Base-by-base conservation (phyloP, 345 rosid species). In the Salix arbutifolia region DNA sequence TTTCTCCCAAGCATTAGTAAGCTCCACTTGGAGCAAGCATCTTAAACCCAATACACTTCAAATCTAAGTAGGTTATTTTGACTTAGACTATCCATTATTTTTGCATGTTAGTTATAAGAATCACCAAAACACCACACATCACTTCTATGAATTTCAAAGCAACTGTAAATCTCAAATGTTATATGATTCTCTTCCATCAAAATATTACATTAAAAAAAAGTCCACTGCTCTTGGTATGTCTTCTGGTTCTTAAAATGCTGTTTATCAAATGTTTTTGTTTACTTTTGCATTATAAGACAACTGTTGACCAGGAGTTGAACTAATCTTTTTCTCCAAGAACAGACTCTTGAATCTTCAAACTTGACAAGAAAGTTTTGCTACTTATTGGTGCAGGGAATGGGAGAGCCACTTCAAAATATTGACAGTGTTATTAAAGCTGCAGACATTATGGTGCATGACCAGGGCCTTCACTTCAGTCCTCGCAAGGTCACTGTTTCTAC, bases 401-500 rank as follows among this genome's bases (percentile, higher is more conserved):
- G 99, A 74, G 98, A 95, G 82, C 99, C 98, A 8, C 88, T 95
- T 76, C 98, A 95, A 77, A 95, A 93, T 65, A 79, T 91, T 70
- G 93, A 90, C 18, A 91, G 87, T 81, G 96, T 93, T 48, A 87
- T 93, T 37, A 90, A 88, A 88, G 98, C 98, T 68, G 88, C 96
- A 42, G 87, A 86, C 73, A 91, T 95, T 74, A 84, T 93, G 96
- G 91, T 91, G 79, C 90, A 96, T 21, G 93, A 91, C 21, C 90
- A 91, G 77, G 97, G 98, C 67, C 99, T 95, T 82, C 94, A 93
- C 81, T 91, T 91, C 80, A 95, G 97, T 88, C 97, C 97, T 19
- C 94, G 91, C 64, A 93, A 89, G 89, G 99, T 95, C 78, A 91
- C 99, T 37, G 85, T 93, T 82, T 95, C 98, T 42, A 93, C 98